phyloP scores from a whole-genome alignment of 768 basidiomycete species.

The Lanmaoa rubissima region DNA sequence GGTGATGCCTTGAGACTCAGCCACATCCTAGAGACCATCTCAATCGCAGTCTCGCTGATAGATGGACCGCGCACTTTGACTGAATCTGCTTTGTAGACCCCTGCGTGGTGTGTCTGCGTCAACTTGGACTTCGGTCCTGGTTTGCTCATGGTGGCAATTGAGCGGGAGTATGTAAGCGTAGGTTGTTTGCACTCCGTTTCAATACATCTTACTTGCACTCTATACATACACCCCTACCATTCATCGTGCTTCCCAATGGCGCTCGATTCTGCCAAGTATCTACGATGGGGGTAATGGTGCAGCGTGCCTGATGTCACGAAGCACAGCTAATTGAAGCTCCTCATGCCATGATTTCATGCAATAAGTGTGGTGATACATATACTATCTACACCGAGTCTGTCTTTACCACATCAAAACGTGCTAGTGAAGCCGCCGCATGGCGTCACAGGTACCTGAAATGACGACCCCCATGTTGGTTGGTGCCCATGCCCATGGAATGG shows the following conservation, averaged over 20 bases:
- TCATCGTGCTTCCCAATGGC: neutral
- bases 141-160: slow-evolving; percentile 36
- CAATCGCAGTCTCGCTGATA: slow-evolving; percentile 7
- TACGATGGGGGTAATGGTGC: neutral
- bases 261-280: neutral
- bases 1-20: slow-evolving; percentile 80
- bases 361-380: neutral
- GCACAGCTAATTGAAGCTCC: neutral
- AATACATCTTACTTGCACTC: neutral
- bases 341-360: neutral
- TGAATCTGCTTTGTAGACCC: slow-evolving; percentile 61
- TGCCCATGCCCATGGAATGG: slow-evolving; percentile 2
- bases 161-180: too few species aligned
- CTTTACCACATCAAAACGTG: neutral
- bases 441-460: neutral
- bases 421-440: slow-evolving; percentile 8
- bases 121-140: slow-evolving; percentile 45
- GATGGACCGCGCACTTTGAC: slow-evolving; percentile 48
- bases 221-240: neutral
- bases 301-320: neutral
- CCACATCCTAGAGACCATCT: slow-evolving; percentile 66
- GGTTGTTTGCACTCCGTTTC: neutral
- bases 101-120: slow-evolving; percentile 49
- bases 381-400: neutral
- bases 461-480: neutral